Evolutionary conservation across 495 filamentous ascomycete genomes (phyloP).

Genomic region (Annulohypoxylon nitens): DNA sequence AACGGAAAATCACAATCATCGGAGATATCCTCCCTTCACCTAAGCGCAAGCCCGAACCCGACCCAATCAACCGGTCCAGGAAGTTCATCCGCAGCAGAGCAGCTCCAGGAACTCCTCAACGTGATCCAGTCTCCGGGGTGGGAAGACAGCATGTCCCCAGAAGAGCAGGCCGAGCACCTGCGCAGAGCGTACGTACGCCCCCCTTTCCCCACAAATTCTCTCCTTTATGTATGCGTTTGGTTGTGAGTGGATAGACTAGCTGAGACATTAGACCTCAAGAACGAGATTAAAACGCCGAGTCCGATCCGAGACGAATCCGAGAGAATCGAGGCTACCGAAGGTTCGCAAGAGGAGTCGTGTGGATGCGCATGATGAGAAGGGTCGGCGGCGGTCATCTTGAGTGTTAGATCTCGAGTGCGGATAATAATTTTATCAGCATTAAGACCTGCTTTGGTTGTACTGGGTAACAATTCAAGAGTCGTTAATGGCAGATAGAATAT

Average conservation of each 20-base stretch:
- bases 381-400: background rate
- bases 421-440: background rate
- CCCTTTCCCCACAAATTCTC: background rate
- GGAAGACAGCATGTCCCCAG: conserved; percentile 25
- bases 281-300: conserved; percentile 32
- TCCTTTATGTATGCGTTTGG: background rate
- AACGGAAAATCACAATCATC: conserved; percentile 9
- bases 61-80: background rate
- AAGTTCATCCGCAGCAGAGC: conserved; percentile 17
- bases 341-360: conserved; percentile 31
- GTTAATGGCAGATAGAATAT: too few relatives aligned
- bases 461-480: background rate
- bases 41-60: conserved; percentile 8
- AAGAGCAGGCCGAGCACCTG: conserved; percentile 33
- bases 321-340: conserved; percentile 30
- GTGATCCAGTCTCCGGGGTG: conserved; percentile 21
- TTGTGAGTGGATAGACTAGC: background rate
- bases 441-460: background rate
- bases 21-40: conserved; percentile 18
- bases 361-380: background rate
- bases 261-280: conserved; percentile 17
- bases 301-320: conserved; percentile 34
- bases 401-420: background rate
- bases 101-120: conserved; percentile 16
- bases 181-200: conserved; percentile 36